These are phyloP conservation scores for Komagataella ulmi DNA, from an alignment of 805 yeast genomes.

Conservation along the genomic window DNA sequence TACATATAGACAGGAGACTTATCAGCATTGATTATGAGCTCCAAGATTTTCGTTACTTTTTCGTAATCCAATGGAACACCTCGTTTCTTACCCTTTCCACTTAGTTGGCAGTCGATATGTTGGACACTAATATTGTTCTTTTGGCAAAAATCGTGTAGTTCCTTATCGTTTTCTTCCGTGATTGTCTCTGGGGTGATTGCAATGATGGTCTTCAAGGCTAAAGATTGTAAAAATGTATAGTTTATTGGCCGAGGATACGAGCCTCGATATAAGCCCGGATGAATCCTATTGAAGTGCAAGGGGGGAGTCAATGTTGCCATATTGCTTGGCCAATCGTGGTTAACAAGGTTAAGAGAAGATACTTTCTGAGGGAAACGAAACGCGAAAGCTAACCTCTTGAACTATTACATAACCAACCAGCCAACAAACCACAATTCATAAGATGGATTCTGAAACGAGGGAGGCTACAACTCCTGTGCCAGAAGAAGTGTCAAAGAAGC, in stretches of 20 bases:
- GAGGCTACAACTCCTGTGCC: background rate
- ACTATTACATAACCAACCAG: background rate
- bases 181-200: conserved; percentile 74
- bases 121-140: conserved; percentile 42
- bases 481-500: background rate
- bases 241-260: conserved; percentile 76
- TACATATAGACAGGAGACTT: conserved; percentile 70
- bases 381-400: background rate
- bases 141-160: conserved; percentile 36
- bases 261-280: conserved; percentile 65
- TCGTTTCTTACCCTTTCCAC: conserved; percentile 71
- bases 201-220: conserved; percentile 57
- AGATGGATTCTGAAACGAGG: background rate
- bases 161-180: conserved; percentile 34
- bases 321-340: background rate
- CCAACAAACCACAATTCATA: background rate
- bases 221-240: conserved; percentile 48
- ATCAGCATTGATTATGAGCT: conserved; percentile 41
- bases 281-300: conserved; percentile 59
- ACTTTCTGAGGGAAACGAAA: background rate
- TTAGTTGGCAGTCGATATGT: conserved; percentile 53
- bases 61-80: conserved; percentile 69
- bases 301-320: conserved; percentile 46
- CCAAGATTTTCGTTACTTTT: conserved; percentile 46
- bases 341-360: background rate